These are phyloP conservation scores for Priceomyces haplophilus DNA, from an alignment of 805 yeast genomes.

Conservation along the genomic window DNA sequence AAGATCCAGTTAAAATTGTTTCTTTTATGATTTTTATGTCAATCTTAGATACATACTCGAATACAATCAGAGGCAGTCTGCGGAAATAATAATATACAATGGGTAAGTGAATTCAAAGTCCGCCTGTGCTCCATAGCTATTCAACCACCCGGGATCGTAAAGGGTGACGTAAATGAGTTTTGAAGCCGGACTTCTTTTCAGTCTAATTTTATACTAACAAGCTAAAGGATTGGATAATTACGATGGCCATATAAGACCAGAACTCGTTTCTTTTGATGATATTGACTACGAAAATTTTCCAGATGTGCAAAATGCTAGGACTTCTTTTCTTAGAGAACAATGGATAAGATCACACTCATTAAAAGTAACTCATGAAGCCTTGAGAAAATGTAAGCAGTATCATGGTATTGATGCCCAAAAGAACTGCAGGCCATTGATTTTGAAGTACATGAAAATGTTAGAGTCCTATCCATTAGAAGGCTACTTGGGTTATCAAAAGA, in stretches of 20 bases:
- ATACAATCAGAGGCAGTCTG: not conserved
- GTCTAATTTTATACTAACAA: not conserved
- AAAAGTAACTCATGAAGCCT: slow-evolving; percentile 67
- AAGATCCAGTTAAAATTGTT: slow-evolving; percentile 30
- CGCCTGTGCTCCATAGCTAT: not conserved
- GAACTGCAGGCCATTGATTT: slow-evolving; percentile 77
- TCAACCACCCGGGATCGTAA: too few species aligned
- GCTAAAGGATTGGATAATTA: slow-evolving; percentile 29
- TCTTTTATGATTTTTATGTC: slow-evolving; percentile 19
- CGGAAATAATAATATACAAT: not conserved
- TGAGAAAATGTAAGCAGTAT: slow-evolving; percentile 72
- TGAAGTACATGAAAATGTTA: slow-evolving; percentile 72
- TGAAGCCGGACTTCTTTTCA: not conserved
- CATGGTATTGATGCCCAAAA: slow-evolving; percentile 50
- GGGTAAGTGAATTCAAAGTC: not conserved
- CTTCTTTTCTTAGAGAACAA: slow-evolving; percentile 74
- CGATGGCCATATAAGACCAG: slow-evolving; percentile 52
- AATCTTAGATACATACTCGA: not conserved
- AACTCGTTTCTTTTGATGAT: slow-evolving; percentile 77
- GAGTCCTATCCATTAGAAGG: slow-evolving; percentile 69
- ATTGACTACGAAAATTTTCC: slow-evolving; percentile 68
- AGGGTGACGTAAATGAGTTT: not conserved
- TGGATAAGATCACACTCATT: slow-evolving; percentile 69
- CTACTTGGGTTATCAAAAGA: slow-evolving; percentile 81
- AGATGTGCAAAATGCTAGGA: slow-evolving; percentile 70